These are phyloP conservation scores for Ogataea degrootiae DNA, from an alignment of 805 yeast genomes.

Conservation along the genomic window DNA sequence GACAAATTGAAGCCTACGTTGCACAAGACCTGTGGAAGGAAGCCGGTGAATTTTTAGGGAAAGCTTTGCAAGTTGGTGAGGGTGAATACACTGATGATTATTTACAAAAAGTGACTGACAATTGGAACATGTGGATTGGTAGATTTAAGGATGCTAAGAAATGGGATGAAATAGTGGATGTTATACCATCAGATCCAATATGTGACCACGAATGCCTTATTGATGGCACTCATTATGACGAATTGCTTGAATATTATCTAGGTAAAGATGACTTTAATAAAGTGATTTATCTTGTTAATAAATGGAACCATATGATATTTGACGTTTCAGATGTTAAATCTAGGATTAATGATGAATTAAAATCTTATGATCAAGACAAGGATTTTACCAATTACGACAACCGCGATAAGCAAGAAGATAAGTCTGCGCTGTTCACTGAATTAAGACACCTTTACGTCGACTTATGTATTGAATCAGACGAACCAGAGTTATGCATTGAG, in stretches of 20 bases:
- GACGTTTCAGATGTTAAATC: conserved; percentile 40
- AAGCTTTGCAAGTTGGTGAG: conserved; percentile 31
- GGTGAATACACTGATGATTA: conserved; percentile 17
- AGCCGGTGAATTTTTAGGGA: conserved; percentile 47
- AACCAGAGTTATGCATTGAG: conserved; percentile 57
- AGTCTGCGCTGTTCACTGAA: background rate
- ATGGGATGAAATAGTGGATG: conserved; percentile 40
- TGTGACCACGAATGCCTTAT: conserved; percentile 21
- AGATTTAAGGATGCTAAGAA: conserved; percentile 47
- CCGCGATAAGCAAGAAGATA: background rate
- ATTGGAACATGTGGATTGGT: conserved; percentile 66
- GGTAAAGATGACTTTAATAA: conserved; percentile 27
- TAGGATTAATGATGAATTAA: conserved; percentile 44
- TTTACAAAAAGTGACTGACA: conserved; percentile 24
- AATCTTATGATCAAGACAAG: conserved; percentile 15
- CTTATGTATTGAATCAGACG: conserved; percentile 52
- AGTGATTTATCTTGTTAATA: conserved; percentile 39
- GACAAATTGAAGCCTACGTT: conserved; percentile 43
- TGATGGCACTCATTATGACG: conserved; percentile 39
- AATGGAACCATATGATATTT: conserved; percentile 59
- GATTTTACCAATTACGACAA: background rate
- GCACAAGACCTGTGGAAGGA: conserved; percentile 46
- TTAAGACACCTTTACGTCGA: conserved; percentile 44
- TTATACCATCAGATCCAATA: conserved; percentile 48
- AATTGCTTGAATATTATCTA: conserved; percentile 43